Percentiles rank a stretch among this genome's conserved stretches.
phyloP scores from a whole-genome alignment of 2,329 filamentous ascomycete genomes.

The Arthrobotrys sphaeroides region DNA sequence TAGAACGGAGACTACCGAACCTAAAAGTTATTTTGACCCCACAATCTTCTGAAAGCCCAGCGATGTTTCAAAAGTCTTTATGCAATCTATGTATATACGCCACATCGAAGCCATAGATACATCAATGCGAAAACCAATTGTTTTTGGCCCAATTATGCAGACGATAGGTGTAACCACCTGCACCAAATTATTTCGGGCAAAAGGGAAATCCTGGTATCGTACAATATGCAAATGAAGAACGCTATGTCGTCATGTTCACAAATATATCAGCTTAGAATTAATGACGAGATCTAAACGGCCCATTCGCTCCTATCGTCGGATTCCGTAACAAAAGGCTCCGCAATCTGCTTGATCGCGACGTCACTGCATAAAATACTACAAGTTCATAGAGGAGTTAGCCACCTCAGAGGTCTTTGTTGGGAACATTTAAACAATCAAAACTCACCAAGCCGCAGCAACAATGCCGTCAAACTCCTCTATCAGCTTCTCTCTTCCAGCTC shows the following conservation, averaged over 20 bases:
- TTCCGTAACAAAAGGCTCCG: slow-evolving; percentile 84
- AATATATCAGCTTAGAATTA: too few relatives aligned
- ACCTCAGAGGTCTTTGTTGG: slow-evolving; percentile 3
- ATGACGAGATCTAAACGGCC: slow-evolving; percentile 68
- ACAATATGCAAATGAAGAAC: not conserved
- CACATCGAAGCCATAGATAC: not conserved
- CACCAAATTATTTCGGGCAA: not conserved
- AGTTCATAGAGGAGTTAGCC: slow-evolving; percentile 40
- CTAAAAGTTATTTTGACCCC: slow-evolving; percentile 59
- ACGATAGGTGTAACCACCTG: not conserved
- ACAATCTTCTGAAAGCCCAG: not conserved
- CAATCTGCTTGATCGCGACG: slow-evolving; percentile 90
- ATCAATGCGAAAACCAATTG: not conserved
- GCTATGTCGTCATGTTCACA: not conserved
- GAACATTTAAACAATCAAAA: too few relatives aligned
- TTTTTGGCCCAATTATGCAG: not conserved
- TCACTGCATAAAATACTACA: slow-evolving; percentile 90
- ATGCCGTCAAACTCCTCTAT: slow-evolving; percentile 90
- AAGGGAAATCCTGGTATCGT: not conserved
- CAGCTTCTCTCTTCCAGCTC: slow-evolving; percentile 79
- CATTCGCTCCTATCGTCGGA: slow-evolving; percentile 82
- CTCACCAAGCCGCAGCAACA: slow-evolving; percentile 87
- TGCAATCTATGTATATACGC: not conserved
- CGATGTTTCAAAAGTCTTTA: not conserved
- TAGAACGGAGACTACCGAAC: slow-evolving; percentile 74